phyloP scores from a whole-genome alignment of 805 yeast species.

The Ogataea allantospora region DNA sequence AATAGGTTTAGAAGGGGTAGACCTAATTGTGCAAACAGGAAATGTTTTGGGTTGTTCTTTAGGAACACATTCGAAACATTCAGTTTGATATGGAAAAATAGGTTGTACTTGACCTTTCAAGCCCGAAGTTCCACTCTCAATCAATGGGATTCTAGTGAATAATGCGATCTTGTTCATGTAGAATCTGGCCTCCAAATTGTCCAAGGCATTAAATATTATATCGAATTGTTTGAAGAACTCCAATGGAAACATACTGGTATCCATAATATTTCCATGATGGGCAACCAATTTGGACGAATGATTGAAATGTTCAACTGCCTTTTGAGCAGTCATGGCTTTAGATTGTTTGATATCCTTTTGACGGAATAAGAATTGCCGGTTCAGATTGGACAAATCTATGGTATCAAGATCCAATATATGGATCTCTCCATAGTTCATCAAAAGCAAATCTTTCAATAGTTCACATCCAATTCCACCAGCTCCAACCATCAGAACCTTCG shows the following conservation, averaged over 20 bases:
- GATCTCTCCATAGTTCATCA: conserved; percentile 81
- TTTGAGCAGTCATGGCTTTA: conserved; percentile 80
- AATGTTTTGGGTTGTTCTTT: conserved; percentile 87
- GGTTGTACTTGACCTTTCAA: conserved; percentile 93
- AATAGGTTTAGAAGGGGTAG: conserved; percentile 94
- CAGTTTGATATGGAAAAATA: conserved; percentile 75
- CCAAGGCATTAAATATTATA: conserved; percentile 87
- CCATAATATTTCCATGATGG: conserved; percentile 87
- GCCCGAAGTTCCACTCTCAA: conserved; percentile 96
- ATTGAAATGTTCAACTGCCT: conserved; percentile 75
- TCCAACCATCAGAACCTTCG: conserved; percentile 80
- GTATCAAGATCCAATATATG: conserved; percentile 95
- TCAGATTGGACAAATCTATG: conserved; percentile 86
- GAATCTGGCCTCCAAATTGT: conserved; percentile 87
- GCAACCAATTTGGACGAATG: conserved; percentile 65
- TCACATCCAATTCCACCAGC: conserved; percentile 99
- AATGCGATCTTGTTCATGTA: conserved; percentile 84
- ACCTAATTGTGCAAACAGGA: conserved; percentile 95
- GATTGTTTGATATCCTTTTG: conserved; percentile 87
- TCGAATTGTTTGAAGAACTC: conserved; percentile 77
- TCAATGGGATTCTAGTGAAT: conserved; percentile 67
- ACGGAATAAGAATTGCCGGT: conserved; percentile 89
- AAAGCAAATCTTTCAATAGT: conserved; percentile 71
- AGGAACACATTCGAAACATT: conserved; percentile 89
- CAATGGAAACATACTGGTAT: conserved; percentile 63